phyloP scores from a whole-genome alignment of 1,139 yeast genomes.

The Taphrina sp. region DNA sequence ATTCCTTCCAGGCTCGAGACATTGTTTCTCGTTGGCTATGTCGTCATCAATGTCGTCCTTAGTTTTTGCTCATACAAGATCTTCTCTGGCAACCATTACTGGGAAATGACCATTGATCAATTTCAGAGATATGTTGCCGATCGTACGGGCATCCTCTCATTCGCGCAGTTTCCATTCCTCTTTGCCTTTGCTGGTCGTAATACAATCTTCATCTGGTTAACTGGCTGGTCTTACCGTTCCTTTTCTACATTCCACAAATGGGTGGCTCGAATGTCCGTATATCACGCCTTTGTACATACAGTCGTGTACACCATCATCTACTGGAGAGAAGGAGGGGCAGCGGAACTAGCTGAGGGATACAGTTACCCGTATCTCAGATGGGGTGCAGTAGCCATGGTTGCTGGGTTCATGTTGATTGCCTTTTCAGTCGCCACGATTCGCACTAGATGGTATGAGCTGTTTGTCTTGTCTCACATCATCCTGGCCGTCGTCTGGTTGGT shows the following conservation, averaged over 20 bases:
- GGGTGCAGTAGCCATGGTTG: conserved; percentile 47
- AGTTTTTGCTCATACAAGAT: conserved; percentile 23
- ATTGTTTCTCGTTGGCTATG: conserved; percentile 51
- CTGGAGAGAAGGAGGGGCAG: conserved; percentile 38
- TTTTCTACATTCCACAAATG: conserved; percentile 61
- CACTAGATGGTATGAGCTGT: conserved; percentile 50
- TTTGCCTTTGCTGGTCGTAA: conserved; percentile 62
- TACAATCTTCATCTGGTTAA: conserved; percentile 56
- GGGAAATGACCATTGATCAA: conserved; percentile 36
- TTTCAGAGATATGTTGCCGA: conserved; percentile 51
- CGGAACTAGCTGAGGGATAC: conserved; percentile 46
- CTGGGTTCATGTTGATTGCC: conserved; percentile 45
- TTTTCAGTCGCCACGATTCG: conserved; percentile 43
- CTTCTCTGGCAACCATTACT: conserved; percentile 12
- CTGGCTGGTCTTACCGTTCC: conserved; percentile 62
- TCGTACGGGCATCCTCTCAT: conserved; percentile 59
- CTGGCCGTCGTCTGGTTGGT: conserved; percentile 49
- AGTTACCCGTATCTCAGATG: conserved; percentile 50
- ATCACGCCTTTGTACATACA: conserved; percentile 47
- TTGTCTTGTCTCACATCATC: conserved; percentile 43
- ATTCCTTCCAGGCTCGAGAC: conserved; percentile 66
- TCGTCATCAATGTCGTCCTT: conserved; percentile 48
- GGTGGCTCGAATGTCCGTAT: conserved; percentile 54
- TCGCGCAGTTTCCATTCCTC: conserved; percentile 55
- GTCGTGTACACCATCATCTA: conserved; percentile 41